phyloP scores from a whole-genome alignment of 345 rosid genomes.

The Moricandia arvensis region DNA sequence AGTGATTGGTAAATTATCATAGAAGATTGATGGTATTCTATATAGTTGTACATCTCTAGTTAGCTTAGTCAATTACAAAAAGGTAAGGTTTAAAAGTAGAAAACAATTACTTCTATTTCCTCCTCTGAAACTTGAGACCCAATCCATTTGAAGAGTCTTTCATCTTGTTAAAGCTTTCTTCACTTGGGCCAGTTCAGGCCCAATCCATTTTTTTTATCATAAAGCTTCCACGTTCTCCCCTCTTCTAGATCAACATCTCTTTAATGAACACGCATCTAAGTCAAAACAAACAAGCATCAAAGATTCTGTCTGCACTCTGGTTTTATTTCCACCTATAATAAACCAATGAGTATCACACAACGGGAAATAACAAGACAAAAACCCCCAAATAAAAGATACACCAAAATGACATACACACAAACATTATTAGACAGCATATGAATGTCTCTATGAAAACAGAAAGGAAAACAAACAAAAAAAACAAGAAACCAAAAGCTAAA shows the following conservation, averaged over 20 bases:
- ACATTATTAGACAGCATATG: not conserved
- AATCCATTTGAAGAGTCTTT: not conserved
- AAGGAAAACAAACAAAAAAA: not conserved
- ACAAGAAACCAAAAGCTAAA: slow-evolving; percentile 13
- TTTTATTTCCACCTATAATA: not conserved
- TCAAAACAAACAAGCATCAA: not conserved
- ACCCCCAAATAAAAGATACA: not conserved
- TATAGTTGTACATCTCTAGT: slow-evolving; percentile 19
- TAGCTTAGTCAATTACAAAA: slow-evolving; percentile 1
- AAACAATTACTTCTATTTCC: not conserved
- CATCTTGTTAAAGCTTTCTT: not conserved
- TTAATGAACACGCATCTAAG: not conserved
- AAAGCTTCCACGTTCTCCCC: not conserved
- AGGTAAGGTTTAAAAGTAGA: slow-evolving; percentile 1
- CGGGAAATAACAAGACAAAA: not conserved
- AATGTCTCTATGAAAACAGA: not conserved
- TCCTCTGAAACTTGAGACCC: not conserved
- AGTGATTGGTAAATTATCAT: slow-evolving; percentile 6
- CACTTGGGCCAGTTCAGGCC: not conserved
- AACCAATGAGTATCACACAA: not conserved
- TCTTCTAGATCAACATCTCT: not conserved
- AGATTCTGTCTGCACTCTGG: not conserved
- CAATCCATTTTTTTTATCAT: not conserved
- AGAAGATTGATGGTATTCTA: not conserved
- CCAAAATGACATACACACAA: slow-evolving; percentile 4